Base-by-base conservation (phyloP, 768 basidiomycete species). In the Amylocystis lapponica region DNA sequence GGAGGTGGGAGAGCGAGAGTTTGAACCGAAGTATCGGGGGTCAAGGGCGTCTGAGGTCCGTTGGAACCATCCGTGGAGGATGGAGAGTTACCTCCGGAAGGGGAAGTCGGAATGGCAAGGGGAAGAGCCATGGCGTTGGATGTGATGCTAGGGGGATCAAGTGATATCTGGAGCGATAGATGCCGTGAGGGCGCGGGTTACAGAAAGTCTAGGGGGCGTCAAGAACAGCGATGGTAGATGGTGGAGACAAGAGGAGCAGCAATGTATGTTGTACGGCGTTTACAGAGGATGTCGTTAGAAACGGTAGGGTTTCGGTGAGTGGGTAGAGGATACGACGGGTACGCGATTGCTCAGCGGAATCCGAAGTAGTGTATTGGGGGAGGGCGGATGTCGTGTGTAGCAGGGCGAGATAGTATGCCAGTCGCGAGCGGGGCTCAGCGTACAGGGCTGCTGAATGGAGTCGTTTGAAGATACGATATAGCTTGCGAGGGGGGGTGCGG, bases 271-370 rank as follows among this genome's bases (percentile, higher is more conserved):
- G 47, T n/a, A n/a, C n/a, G n/a, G n/a, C 54, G 63, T 62, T 64
- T 55, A 54, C 43, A 13, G 41, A 38, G 39, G 41, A 26, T 33
- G 40, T 38, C 36, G 45, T 41, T 25, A 40, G 33, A 29, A 27
- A 27, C 26, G 30, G 42, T 30, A 35, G 37, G 30, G 45, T n/a
- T n/a, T n/a, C 26, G 36, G 37, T 20, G 52, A 13, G 43, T 19
- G 27, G 33, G 38, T 13, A 32, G 33, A 31, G 29, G 32, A 49
- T 49, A 49, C 38, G 52, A 53, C 60, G 61, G 69, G 66, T 60
- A 66, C 70, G 72, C 72, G 72, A 74, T 54, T 42, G 53, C 60
- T 74, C 72, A 70, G 67, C 73, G 66, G 58, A 63, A 70, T 67
- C 70, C 72, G 69, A 67, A 67, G 65, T 51, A n/a, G n/a, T n/a